Base-by-base conservation (phyloP, 176 grass and related monocot genomes). In the Pharus latifolius region DNA sequence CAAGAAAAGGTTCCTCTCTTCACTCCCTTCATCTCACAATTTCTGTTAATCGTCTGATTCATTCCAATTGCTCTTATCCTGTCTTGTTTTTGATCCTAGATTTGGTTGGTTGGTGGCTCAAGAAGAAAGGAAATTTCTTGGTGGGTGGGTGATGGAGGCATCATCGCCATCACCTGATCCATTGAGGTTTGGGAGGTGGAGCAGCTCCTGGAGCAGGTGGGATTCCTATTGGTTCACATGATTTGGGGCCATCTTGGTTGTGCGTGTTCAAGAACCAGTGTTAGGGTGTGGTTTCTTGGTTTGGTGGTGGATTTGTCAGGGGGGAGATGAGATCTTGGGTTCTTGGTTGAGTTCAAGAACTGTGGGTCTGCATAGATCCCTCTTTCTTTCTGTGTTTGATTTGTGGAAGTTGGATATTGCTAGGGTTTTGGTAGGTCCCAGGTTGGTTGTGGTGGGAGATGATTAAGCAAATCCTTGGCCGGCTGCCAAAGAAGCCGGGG, bases 381-480 rank as follows among this genome's bases (percentile, higher is more conserved):
- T 41, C 18, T 19, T 48, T 4, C 47, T 37, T 72, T 19, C 56
- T 30, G 48, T 28, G 43, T 24, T 38, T 32, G 56, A 57, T 76
- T 75, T 63, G 10, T 17, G 61, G 47, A 50, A 69, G 50, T 50
- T 20, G 42, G 50, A 50, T 24, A 41, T 33, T 70, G 48, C 56
- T 71, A 51, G 71, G 64, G 77, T 76, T 78, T 81, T 82, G 64
- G 17, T 19, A 49, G 17, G n/a, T 49, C 7, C 3, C 17, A 14
- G 10, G 14, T 76, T 70, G 10, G 17, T n/a, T 14, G 34, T 31
- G 41, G 19, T 34, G n/a, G 15, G 72, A 74, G 79, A 97, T 97
- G 94, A 92, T 97, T 54, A 97, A 97, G 24, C 89, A 97, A 72
- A 85, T 97, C 68, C 73, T 97, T n/a, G 86, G 86, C 34, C 78